A percentile compares a stretch with the other conserved stretches of the same genome.
These are phyloP conservation scores for Fusarium tupiense DNA, from an alignment of 2,329 filamentous ascomycete genomes.

Conservation along the genomic window DNA sequence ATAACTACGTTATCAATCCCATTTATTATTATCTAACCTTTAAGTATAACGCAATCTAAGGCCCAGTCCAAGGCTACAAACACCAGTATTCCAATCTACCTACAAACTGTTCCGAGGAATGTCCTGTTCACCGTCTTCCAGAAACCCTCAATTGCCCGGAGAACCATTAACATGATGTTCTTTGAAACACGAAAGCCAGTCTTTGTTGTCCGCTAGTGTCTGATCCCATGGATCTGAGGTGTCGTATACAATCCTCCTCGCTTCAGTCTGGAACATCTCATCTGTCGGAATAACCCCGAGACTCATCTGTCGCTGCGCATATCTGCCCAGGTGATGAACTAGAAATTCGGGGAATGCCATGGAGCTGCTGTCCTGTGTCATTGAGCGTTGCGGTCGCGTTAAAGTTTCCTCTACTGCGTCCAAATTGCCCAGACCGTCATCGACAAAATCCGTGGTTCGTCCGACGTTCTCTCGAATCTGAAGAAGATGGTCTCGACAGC, in stretches of 20 bases:
- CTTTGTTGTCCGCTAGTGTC: slow-evolving; percentile 43
- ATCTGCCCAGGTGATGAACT: slow-evolving; percentile 32
- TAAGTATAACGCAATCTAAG: not conserved
- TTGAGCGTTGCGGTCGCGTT: not conserved
- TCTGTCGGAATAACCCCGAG: slow-evolving; percentile 38
- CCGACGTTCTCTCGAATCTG: slow-evolving; percentile 24
- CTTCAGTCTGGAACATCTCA: slow-evolving; percentile 43
- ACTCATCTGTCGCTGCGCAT: slow-evolving; percentile 36
- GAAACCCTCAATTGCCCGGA: not conserved
- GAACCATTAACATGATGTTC: not conserved
- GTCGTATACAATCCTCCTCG: slow-evolving; percentile 40
- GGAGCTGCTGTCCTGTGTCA: not conserved
- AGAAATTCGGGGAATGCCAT: slow-evolving; percentile 31
- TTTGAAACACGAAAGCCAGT: slow-evolving; percentile 43
- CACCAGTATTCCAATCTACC: not conserved
- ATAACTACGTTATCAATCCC: not conserved
- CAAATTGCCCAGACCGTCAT: not conserved
- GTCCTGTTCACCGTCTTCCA: too few species aligned
- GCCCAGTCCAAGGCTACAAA: not conserved
- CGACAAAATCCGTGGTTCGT: not conserved
- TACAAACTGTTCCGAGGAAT: not conserved
- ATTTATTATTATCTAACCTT: not conserved
- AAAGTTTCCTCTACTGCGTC: not conserved
- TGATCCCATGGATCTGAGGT: slow-evolving; percentile 41
- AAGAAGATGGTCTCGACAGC: slow-evolving; percentile 33